Base-by-base conservation (phyloP, 306 rosid genomes). In the Medicago lupulina region DNA sequence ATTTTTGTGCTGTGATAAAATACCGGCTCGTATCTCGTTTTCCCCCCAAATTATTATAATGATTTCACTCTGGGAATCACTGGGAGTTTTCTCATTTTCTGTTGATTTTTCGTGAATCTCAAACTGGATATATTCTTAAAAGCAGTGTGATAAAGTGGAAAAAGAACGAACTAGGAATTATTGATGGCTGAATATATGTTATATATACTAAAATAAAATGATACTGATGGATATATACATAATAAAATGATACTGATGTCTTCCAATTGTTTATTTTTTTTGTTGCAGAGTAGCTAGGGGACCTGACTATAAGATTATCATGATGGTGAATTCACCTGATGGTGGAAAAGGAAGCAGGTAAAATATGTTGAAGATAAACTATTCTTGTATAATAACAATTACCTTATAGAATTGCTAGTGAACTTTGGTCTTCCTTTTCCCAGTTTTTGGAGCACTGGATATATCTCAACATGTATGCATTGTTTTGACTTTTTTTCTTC, bases 261-360 rank as follows among this genome's bases (percentile, higher is more conserved):
- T 77, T 84, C 16, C 49, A 23, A 23, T 74, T 28, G 31, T 28
- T 28, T n/a, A n/a, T 71, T 28, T 13, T 7, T 34, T 4, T 14
- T 61, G 5, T 64, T 89, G 87, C 93, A 92, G 97, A 80, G 79
- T 85, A 82, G 91, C 92, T 83, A 85, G 80, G 80, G 86, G 93
- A 83, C 83, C 87, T 86, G 84, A 85, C 86, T 76, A 61, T 70
- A 74, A 31, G 82, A 80, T 85, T 79, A 83, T 78, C 87, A 82
- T 34, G 88, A 90, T 76, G 96, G 97, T 87, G 92, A 83, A 84
- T 87, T 87, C 87, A 84, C 86, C 93, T 53, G 85, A 82, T 75
- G 88, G 76, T 71, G 81, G 76, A 60, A 80, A 86, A 80, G 87
- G 86, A 80, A 73, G 77, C 79, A 84, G 92, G 89, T 88, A 85